phyloP scores from a whole-genome alignment of 192 early-diverging fungal genomes.

The Umbelopsis ramanniana region DNA sequence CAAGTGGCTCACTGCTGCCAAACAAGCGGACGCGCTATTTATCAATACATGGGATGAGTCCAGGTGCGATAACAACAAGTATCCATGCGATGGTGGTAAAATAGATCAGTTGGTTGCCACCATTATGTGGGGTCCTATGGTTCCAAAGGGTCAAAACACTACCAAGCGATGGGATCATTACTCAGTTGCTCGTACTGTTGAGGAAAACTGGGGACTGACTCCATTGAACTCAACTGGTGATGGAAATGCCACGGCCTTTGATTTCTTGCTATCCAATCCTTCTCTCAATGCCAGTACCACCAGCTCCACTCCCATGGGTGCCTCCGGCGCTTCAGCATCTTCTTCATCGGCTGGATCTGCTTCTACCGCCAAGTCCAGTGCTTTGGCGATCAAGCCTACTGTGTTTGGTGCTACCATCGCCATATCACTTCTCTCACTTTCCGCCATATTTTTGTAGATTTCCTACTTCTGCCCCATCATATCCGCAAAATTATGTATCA shows the following conservation, averaged over 20 bases:
- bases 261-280: neutral
- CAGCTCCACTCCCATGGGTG: neutral
- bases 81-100: neutral
- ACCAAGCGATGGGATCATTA: neutral
- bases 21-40: neutral
- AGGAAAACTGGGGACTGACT: neutral
- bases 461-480: too few relatives aligned
- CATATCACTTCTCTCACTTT: too few relatives aligned
- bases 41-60: neutral
- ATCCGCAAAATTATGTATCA: too few relatives aligned
- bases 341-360: neutral
- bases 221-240: neutral
- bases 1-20: neutral
- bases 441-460: too few relatives aligned
- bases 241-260: neutral
- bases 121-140: neutral
- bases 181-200: neutral
- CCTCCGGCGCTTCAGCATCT: neutral
- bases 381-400: too few relatives aligned
- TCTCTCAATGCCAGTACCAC: neutral
- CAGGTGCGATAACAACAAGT: neutral
- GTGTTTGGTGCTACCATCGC: too few relatives aligned
- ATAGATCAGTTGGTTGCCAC: neutral
- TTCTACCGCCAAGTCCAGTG: neutral
- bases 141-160: neutral